Evolutionary conservation across 164 flowering plant genomes (phyloP).

Genomic region (Magnolia officinalis): DNA sequence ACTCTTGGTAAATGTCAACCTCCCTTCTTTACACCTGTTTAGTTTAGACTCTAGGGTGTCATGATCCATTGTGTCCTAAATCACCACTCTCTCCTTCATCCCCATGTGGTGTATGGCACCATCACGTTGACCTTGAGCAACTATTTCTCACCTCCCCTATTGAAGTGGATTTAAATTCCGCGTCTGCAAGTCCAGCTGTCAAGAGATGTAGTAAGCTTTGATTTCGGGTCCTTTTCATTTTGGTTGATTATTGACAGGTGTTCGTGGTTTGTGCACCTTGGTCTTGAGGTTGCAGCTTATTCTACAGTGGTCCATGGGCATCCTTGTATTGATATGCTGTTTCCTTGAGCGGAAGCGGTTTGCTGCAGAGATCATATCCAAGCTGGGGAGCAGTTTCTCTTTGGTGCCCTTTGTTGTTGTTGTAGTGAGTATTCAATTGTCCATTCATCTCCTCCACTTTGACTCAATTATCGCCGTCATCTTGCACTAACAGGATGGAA

Average conservation of each 20-base stretch:
- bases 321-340: conserved; percentile 79
- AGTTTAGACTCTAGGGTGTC: background rate
- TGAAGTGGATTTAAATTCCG: conserved; percentile 16
- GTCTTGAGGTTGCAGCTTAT: conserved; percentile 92
- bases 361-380: conserved; percentile 63
- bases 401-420: conserved; percentile 83
- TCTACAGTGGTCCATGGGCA: conserved; percentile 91
- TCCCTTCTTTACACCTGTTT: conserved; percentile 9
- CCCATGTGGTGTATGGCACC: background rate
- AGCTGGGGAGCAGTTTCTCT: conserved; percentile 96
- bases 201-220: conserved; percentile 33
- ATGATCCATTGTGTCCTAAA: background rate
- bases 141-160: background rate
- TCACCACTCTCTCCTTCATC: background rate
- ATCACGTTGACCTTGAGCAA: background rate
- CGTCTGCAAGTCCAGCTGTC: conserved; percentile 11
- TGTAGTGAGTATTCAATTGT: conserved; percentile 56
- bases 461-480: background rate
- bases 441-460: conserved; percentile 1
- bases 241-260: conserved; percentile 54
- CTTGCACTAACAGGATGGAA: conserved; percentile 7
- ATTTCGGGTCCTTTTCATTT: conserved; percentile 32
- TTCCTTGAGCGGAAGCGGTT: conserved; percentile 73
- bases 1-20: conserved; percentile 69
- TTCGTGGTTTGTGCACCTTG: conserved; percentile 57